phyloP scores from a whole-genome alignment of 176 grass and related monocot genomes.

The Guadua angustifolia region DNA sequence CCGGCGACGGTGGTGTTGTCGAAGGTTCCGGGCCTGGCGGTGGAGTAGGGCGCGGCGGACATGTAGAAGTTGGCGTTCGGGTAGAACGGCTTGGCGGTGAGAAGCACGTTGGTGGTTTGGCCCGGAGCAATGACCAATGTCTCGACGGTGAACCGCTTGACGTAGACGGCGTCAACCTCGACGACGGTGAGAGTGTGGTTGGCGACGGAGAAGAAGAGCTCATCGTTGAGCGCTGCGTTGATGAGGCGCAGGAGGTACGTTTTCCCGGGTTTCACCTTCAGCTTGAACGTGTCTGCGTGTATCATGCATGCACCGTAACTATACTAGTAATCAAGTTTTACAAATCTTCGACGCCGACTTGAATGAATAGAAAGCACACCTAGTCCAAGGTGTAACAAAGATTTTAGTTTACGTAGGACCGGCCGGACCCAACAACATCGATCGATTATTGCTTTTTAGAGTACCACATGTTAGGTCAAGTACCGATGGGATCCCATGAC shows the following conservation, averaged over 20 bases:
- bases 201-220: constrained; percentile 80
- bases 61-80: constrained; percentile 54
- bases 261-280: constrained; percentile 60
- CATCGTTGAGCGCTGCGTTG: constrained; percentile 72
- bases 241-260: constrained; percentile 73
- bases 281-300: constrained; percentile 65
- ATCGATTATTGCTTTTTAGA: constrained; percentile 14
- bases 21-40: constrained; percentile 33
- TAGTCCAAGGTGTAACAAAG: constrained; percentile 28
- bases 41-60: constrained; percentile 47
- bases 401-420: constrained; percentile 12
- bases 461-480: constrained; percentile 48
- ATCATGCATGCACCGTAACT: background rate
- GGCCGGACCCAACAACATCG: background rate
- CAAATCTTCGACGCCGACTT: background rate
- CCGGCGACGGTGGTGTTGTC: constrained; percentile 62
- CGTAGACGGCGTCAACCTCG: constrained; percentile 72
- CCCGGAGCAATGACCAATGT: constrained; percentile 61
- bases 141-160: constrained; percentile 60
- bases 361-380: constrained; percentile 26
- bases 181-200: constrained; percentile 69
- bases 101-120: constrained; percentile 75
- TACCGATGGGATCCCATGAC: constrained; percentile 21
- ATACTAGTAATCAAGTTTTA: background rate
- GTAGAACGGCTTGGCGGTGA: constrained; percentile 53